Evolutionary conservation across 441 rosid genomes (phyloP).

Genomic region (Adansonia grandidieri): DNA sequence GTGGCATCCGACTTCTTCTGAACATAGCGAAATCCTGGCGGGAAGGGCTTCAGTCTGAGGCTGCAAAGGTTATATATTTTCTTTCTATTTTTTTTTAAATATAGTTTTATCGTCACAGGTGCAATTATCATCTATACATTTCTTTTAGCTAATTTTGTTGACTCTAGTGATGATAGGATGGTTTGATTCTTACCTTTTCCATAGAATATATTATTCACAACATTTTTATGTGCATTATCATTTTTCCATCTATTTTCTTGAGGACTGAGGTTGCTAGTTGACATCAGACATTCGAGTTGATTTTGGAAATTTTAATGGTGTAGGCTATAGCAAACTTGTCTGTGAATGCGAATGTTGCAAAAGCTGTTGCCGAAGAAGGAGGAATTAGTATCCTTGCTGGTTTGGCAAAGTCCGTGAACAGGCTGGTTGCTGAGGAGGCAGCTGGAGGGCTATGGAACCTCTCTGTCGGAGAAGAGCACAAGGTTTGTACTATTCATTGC

Average conservation of each 20-base stretch:
- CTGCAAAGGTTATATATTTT: slow-evolving; percentile 57
- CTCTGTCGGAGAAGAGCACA: slow-evolving; percentile 99
- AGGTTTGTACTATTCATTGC: slow-evolving; percentile 47
- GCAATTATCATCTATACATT: not conserved
- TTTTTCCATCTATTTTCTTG: slow-evolving; percentile 8
- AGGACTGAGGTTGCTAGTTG: slow-evolving; percentile 12
- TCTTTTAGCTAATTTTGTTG: not conserved
- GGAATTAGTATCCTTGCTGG: slow-evolving; percentile 75
- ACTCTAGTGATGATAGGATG: not conserved
- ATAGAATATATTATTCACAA: not conserved
- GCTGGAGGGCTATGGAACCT: slow-evolving; percentile 99
- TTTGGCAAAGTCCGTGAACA: too few species aligned
- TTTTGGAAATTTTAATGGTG: slow-evolving; percentile 11
- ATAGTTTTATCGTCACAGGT: not conserved
- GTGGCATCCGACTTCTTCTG: slow-evolving; percentile 85
- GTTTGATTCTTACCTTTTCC: slow-evolving; percentile 6
- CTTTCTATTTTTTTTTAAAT: too few species aligned
- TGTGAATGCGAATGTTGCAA: slow-evolving; percentile 88
- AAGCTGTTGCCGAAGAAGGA: slow-evolving; percentile 93
- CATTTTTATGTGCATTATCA: not conserved
- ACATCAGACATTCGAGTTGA: slow-evolving; percentile 13
- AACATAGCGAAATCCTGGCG: slow-evolving; percentile 94
- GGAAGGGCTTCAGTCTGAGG: slow-evolving; percentile 96
- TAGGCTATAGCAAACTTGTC: slow-evolving; percentile 97
- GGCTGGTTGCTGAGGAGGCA: slow-evolving; percentile 72